Base-by-base conservation (phyloP, 1,139 yeast genomes). In the Pichia sp. region DNA sequence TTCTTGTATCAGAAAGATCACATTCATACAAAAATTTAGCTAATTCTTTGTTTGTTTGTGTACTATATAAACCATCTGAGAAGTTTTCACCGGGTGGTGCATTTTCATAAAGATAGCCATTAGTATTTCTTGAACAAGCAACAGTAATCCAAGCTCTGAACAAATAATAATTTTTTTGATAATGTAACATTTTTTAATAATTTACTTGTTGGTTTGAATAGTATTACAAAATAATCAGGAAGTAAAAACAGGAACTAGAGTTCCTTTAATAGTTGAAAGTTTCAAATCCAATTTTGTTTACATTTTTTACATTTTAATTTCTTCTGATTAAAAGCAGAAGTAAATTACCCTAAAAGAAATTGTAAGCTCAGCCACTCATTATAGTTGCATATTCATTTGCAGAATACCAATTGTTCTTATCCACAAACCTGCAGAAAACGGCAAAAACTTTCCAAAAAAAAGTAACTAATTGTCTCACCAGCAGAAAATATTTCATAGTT, bases 1-100 rank as follows among this genome's bases (percentile, higher is more conserved):
- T 46, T 45, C 56, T 42, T 8, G 50, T 51, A 13, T 48, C 49
- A 3, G 49, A 45, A 5, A 53, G 16, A 36, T 53, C 56, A 29
- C 53, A 48, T 10, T 43, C 44, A 9, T 42, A 22, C 11, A 53
- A 25, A 36, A 53, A 46, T 11, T 22, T 27, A 3, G 50, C 53
- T n/a, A 39, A 42, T 11, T 47, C 45, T 27, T 45, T 47, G 28
- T 44, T 41, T 4, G 47, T 38, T 29, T 42, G 44, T 7, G 50
- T 46, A 9, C 22, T 28, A 29, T 34, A 22, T 3, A 42, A 11
- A 16, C 38, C 31, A 3, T 46, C 36, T 3, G 31, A 22, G 16
- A n/a, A 19, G 14, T 25, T 28, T 33, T 46, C 27, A 13, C 48
- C 48, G n/a, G 28, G 25, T 9, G 44, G 45, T 18, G 50, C 52